Base-by-base conservation (phyloP, 148 eudicot species). In the Gaultheria prostrata region DNA sequence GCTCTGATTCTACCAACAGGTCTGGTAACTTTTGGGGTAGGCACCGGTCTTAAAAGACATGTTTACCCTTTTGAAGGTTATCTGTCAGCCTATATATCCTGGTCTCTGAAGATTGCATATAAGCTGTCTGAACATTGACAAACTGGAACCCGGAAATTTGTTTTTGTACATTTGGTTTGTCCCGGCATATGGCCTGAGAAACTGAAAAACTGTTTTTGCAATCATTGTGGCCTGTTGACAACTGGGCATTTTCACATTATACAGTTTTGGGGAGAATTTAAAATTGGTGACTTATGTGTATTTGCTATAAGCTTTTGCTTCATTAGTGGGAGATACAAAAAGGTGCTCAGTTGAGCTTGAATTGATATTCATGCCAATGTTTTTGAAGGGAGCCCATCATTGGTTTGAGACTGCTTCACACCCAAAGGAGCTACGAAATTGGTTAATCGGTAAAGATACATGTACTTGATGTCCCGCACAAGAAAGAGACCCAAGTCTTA, bases 11-110 rank as follows among this genome's bases (percentile, higher is more conserved):
- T 15, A 26, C 17, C 67, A 81, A 80, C 61, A 81, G 84, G 74
- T 63, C 84, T 63, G 76, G 83, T 15, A 79, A 35, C 83, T 72
- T 73, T 83, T 82, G 87, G 87, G 80, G 76, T 75, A 49, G 87
- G 74, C 84, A 80, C 76, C 75, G 83, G 87, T 84, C 89, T 73
- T 87, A 59, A 77, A 73, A 83, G 50, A 49, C 45, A 18, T 15
- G 75, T 30, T 72, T 53, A 30, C 12, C n/a, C 39, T 32, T 50
- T 69, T 81, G 65, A 24, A 15, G 32, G 17, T 50, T 3, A 33
- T 2, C 17, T 20, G 15, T 49, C 54, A 67, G 59, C 81, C 32
- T 77, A 65, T 65, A 45, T 51, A 83, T 48, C 75, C 80, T 2
- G 51, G 35, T 45, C 65, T 15, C 54, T 51, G 61, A 30, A 24